Evolutionary conservation across 2,329 filamentous ascomycete species (phyloP).

Genomic region (Venturia pyrina): DNA sequence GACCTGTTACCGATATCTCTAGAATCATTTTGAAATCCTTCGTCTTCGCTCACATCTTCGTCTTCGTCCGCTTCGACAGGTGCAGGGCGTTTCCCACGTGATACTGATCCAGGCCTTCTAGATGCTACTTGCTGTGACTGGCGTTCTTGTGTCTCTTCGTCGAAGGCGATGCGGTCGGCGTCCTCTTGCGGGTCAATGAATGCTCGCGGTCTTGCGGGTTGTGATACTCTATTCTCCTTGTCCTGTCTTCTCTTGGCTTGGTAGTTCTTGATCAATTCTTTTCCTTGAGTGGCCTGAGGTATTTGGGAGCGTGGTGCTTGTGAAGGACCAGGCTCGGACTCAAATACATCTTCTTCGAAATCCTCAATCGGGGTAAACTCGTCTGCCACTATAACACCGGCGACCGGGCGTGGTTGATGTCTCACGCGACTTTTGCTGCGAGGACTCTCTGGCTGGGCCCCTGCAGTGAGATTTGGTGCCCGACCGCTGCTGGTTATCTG

Average conservation of each 20-base stretch:
- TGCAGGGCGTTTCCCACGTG: slow-evolving; percentile 7
- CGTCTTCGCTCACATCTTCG: slow-evolving; percentile 2
- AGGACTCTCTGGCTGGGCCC: background rate
- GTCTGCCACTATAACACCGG: background rate
- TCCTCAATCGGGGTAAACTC: background rate
- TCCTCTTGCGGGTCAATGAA: slow-evolving; percentile 32
- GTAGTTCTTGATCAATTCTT: background rate
- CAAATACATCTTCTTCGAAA: background rate
- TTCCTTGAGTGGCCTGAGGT: background rate
- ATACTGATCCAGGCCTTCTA: background rate
- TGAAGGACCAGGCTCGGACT: background rate
- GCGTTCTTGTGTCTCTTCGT: slow-evolving; percentile 23
- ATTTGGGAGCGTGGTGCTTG: background rate
- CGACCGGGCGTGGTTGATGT: background rate
- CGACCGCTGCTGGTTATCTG: background rate
- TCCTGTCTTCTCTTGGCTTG: slow-evolving; percentile 14
- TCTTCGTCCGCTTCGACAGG: slow-evolving; percentile 15
- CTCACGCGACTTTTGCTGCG: background rate
- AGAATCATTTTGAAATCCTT: slow-evolving; percentile 12
- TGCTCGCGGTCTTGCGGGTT: slow-evolving; percentile 14
- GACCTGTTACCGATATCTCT: slow-evolving; percentile 2
- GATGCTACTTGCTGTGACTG: background rate
- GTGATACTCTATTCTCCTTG: slow-evolving; percentile 25
- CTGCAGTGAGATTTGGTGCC: background rate
- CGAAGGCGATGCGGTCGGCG: slow-evolving; percentile 29